phyloP scores from a whole-genome alignment of 2,329 filamentous ascomycete genomes.

The Xylaria sp. region DNA sequence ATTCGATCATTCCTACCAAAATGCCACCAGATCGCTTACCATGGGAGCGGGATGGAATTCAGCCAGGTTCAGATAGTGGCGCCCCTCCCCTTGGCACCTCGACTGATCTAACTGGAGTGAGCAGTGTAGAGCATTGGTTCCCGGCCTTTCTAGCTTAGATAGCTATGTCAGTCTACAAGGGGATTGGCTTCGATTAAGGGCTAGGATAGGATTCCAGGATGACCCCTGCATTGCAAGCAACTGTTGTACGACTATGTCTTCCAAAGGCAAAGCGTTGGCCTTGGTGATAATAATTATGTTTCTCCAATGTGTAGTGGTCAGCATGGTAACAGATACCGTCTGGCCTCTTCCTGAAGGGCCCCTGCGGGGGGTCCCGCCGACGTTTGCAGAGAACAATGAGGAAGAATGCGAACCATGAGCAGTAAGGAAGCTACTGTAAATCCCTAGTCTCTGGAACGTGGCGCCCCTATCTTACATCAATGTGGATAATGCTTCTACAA shows the following conservation, averaged over 20 bases:
- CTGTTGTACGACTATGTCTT: conserved; percentile 16
- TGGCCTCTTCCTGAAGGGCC: background rate
- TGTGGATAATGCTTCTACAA: background rate
- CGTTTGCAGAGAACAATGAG: conserved; percentile 6
- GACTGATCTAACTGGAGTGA: background rate
- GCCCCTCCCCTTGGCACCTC: conserved; percentile 18
- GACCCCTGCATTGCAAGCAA: conserved; percentile 7
- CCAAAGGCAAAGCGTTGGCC: conserved; percentile 22
- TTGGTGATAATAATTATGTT: conserved; percentile 19
- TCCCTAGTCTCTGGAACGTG: conserved; percentile 7
- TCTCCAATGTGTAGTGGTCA: conserved; percentile 1
- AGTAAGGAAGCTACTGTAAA: conserved; percentile 4
- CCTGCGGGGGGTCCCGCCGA: background rate
- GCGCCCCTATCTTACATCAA: background rate
- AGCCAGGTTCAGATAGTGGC: conserved; percentile 11
- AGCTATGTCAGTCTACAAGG: background rate
- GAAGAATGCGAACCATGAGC: background rate
- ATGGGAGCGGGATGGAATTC: conserved; percentile 17
- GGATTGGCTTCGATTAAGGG: conserved; percentile 2
- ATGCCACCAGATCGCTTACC: conserved; percentile 32
- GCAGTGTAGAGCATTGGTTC: background rate
- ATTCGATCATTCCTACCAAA: conserved; percentile 8
- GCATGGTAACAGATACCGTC: conserved; percentile 1
- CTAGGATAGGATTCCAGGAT: conserved; percentile 9
- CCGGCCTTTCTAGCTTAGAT: conserved; percentile 11